phyloP scores from a whole-genome alignment of 2,329 filamentous ascomycete species.

The Didymella sp. region DNA sequence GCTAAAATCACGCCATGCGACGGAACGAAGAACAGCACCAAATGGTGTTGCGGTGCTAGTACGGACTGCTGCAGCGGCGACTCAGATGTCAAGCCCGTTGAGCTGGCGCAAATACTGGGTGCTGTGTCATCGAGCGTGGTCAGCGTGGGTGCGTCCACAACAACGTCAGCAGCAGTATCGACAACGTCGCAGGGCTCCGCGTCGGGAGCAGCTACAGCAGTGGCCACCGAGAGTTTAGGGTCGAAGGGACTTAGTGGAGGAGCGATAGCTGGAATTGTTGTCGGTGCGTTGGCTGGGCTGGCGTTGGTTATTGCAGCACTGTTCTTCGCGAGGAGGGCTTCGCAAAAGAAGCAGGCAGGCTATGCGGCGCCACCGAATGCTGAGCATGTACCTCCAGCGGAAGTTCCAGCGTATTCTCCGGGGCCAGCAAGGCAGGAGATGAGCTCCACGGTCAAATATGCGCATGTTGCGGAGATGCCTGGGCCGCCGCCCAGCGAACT shows the following conservation, averaged over 20 bases:
- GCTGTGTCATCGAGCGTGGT: constrained; percentile 7
- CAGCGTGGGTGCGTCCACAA: background rate
- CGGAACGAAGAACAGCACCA: constrained; percentile 9
- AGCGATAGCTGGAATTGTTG: constrained; percentile 7
- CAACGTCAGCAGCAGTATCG: background rate
- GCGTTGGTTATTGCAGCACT: constrained; percentile 5
- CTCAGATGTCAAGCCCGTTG: background rate
- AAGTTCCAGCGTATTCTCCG: background rate
- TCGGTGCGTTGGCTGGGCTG: constrained; percentile 7
- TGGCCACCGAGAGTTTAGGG: background rate
- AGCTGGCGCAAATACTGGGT: constrained; percentile 5
- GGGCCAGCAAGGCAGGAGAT: constrained; percentile 3
- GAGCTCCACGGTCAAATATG: constrained; percentile 3
- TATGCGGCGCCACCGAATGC: background rate
- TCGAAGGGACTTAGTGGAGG: constrained; percentile 6
- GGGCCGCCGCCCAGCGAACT: constrained; percentile 5
- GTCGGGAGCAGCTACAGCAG: background rate
- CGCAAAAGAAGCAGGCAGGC: constrained; percentile 5
- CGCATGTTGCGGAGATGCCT: constrained; percentile 8
- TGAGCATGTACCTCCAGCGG: background rate
- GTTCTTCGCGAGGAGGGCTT: constrained; percentile 2
- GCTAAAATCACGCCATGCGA: constrained; percentile 10
- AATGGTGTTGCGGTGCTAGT: constrained; percentile 8
- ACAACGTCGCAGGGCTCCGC: background rate
- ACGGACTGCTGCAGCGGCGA: constrained; percentile 7